phyloP scores from a whole-genome alignment of 257 asterid species.

The Fraxinus quadrangulata region DNA sequence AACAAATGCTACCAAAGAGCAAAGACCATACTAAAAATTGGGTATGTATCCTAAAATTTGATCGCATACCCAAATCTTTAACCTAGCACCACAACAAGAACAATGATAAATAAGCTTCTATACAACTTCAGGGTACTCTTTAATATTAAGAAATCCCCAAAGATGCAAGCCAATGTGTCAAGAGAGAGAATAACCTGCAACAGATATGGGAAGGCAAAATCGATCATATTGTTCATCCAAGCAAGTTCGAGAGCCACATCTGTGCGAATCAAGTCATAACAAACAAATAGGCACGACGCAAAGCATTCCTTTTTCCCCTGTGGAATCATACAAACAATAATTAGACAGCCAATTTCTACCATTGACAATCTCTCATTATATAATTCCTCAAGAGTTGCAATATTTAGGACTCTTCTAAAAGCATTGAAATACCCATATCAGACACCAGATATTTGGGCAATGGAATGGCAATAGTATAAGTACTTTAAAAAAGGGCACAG shows the following conservation, averaged over 20 bases:
- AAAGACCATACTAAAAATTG: conserved; percentile 1
- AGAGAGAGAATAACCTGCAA: conserved; percentile 65
- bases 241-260: conserved; percentile 98
- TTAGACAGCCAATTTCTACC: conserved; percentile 19
- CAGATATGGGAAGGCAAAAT: conserved; percentile 93
- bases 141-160: conserved; percentile 5
- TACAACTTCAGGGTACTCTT: neutral
- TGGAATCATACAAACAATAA: conserved; percentile 22
- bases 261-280: conserved; percentile 87
- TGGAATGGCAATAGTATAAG: neutral
- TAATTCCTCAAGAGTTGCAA: neutral
- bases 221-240: conserved; percentile 96
- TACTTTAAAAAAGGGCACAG: neutral
- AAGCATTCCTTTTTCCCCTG: conserved; percentile 99
- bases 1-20: conserved; percentile 6
- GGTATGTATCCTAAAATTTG: neutral
- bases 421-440: conserved; percentile 2
- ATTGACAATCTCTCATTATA: neutral
- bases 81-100: neutral
- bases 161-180: neutral
- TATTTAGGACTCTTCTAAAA: neutral
- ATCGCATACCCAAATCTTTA: neutral
- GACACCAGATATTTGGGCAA: conserved; percentile 8
- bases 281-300: conserved; percentile 94
- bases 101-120: neutral